Evolutionary conservation across 306 rosid genomes (phyloP).

Genomic region (Quercus wislizeni): DNA sequence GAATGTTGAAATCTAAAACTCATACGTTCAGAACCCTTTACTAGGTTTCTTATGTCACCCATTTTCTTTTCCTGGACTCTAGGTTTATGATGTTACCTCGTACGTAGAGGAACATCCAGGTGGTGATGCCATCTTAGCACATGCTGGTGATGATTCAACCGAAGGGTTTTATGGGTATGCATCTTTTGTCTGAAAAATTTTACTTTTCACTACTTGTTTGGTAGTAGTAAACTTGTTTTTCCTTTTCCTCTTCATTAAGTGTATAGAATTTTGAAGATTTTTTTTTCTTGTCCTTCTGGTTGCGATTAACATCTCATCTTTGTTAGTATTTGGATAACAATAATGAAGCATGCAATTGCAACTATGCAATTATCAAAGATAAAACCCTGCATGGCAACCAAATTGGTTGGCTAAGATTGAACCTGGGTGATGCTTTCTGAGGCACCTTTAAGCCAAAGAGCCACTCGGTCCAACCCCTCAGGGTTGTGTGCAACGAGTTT

Average conservation of each 20-base stretch:
- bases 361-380: too few relatives aligned
- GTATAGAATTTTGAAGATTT: background rate
- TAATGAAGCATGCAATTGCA: too few relatives aligned
- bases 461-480: too few relatives aligned
- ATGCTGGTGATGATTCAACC: conserved; percentile 91
- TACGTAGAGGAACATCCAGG: conserved; percentile 99
- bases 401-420: too few relatives aligned
- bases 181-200: background rate
- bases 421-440: too few relatives aligned
- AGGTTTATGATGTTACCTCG: conserved; percentile 91
- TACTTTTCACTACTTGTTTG: conserved; percentile 12
- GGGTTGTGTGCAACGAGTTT: too few relatives aligned
- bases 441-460: too few relatives aligned
- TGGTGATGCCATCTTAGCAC: conserved; percentile 89
- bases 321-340: too few relatives aligned
- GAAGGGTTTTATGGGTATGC: conserved; percentile 79
- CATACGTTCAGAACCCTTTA: background rate
- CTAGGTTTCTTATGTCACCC: background rate
- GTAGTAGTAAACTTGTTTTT: background rate
- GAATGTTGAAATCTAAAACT: background rate
- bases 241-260: background rate
- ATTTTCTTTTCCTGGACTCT: conserved; percentile 6
- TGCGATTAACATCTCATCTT: too few relatives aligned
- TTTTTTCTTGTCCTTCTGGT: too few relatives aligned
- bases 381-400: too few relatives aligned